phyloP scores from a whole-genome alignment of 2,329 filamentous ascomycete genomes.

The Chrysosporium keratinophilum region DNA sequence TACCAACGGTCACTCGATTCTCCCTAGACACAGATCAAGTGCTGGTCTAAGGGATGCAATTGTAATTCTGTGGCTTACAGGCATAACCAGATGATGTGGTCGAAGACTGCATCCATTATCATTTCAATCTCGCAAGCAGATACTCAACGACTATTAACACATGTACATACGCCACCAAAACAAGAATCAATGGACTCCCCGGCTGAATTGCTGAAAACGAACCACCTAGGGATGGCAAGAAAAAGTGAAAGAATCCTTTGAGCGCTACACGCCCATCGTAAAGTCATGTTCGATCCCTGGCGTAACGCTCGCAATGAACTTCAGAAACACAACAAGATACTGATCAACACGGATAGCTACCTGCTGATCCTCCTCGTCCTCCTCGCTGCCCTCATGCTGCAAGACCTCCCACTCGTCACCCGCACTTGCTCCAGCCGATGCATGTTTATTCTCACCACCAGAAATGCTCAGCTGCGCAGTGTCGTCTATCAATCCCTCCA shows the following conservation, averaged over 20 bases:
- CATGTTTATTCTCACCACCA: conserved; percentile 33
- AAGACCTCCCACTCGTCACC: conserved; percentile 57
- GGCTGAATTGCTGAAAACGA: background rate
- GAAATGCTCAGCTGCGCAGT: conserved; percentile 55
- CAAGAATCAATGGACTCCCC: background rate
- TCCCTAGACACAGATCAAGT: too few species aligned
- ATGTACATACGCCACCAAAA: background rate
- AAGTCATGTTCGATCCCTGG: conserved; percentile 97
- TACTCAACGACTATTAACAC: too few species aligned
- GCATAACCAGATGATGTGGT: too few species aligned
- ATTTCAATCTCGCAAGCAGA: too few species aligned
- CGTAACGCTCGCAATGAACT: conserved; percentile 79
- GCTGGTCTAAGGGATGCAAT: too few species aligned
- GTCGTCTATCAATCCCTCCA: conserved; percentile 80
- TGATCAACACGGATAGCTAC: conserved; percentile 42
- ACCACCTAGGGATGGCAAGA: background rate
- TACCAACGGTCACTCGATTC: too few species aligned
- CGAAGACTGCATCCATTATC: too few species aligned
- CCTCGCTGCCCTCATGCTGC: conserved; percentile 39
- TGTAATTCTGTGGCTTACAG: too few species aligned
- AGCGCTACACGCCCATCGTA: conserved; percentile 73
- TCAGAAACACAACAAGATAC: conserved; percentile 44
- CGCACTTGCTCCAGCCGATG: conserved; percentile 32
- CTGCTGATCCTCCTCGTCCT: conserved; percentile 38
- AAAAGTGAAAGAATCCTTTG: background rate